Base-by-base conservation (phyloP, 352 stramenopile genomes). In the Phytophthora rubi region DNA sequence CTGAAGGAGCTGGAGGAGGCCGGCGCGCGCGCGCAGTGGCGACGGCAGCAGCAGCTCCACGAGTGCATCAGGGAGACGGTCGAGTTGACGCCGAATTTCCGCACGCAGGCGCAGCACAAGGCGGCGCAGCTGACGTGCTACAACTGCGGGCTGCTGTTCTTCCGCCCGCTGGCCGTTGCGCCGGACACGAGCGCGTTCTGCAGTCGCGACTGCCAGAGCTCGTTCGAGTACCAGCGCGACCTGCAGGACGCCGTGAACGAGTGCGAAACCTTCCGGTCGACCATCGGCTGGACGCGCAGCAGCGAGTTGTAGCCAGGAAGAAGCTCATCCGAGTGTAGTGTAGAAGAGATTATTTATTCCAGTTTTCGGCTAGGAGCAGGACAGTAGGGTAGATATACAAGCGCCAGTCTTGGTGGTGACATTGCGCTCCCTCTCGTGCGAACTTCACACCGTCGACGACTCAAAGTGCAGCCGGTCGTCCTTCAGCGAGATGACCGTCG, bases 401-500 rank as follows among this genome's bases (percentile, higher is more conserved):
- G 58, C 59, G 52, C 48, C 66, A 65, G 28, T 53, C 16, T 68
- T 65, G 37, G 37, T 60, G 32, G n/a, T 56, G 60, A 56, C 53
- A 42, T 42, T 44, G 37, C 33, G n/a, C 56, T 30, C 32, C 21
- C 47, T 63, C 23, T 67, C n/a, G 39, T 51, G 21, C 33, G 26
- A 28, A 52, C 26, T 37, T 72, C 53, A 75, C 53, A 57, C 53
- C 37, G 49, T 54, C 33, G 66, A 82, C n/a, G 85, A 93, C 69
- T 91, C 73, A 35, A 93, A 93, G 65, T 85, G 68, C 56, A 93
- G 68, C 7, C 74, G 77, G 65, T 93, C 77, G 64, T 90, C 75
- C 55, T 81, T 69, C 21, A 93, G 73, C n/a, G 66, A 80, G 16
- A 91, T 77, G 53, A 71, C 65, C 47, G 86, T 92, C 33, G 86